phyloP scores from a whole-genome alignment of 345 rosid species.

The Corchorus capsularis region DNA sequence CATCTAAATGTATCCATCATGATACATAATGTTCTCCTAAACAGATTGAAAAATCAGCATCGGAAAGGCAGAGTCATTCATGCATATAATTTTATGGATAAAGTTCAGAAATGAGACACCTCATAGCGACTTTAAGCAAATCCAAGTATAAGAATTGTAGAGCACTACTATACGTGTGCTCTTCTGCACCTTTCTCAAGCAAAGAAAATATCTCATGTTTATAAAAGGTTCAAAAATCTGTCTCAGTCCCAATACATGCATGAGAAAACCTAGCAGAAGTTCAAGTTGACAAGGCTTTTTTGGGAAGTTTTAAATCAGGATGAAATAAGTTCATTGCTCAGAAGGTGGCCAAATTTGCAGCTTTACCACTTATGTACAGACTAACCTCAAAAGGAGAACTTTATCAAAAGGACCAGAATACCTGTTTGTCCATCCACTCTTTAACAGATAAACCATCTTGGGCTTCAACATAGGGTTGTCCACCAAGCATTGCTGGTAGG shows the following conservation, averaged over 20 bases:
- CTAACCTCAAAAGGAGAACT: conserved; percentile 5
- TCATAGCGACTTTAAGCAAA: not conserved
- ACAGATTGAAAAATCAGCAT: not conserved
- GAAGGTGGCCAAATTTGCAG: not conserved
- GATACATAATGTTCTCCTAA: not conserved
- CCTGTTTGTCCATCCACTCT: conserved; percentile 95
- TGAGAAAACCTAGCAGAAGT: not conserved
- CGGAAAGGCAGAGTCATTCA: not conserved
- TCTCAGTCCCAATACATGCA: not conserved
- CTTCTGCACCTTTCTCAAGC: not conserved
- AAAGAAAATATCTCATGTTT: not conserved
- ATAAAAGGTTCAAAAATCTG: not conserved
- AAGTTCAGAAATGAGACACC: not conserved
- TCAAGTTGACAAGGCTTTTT: conserved; percentile 3
- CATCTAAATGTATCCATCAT: not conserved
- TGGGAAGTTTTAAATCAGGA: conserved; percentile 1
- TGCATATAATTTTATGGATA: not conserved
- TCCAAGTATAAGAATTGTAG: not conserved
- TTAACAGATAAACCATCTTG: conserved; percentile 84
- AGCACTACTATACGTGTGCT: not conserved
- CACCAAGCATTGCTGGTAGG: conserved; percentile 90
- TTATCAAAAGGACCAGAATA: conserved; percentile 22
- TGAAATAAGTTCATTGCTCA: not conserved
- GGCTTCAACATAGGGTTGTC: conserved; percentile 92
- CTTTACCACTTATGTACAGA: not conserved